Percentiles rank a stretch among this genome's conserved stretches.
Conservation (phyloP, 208 protist species). For the Leishmania mexicana region DNA sequence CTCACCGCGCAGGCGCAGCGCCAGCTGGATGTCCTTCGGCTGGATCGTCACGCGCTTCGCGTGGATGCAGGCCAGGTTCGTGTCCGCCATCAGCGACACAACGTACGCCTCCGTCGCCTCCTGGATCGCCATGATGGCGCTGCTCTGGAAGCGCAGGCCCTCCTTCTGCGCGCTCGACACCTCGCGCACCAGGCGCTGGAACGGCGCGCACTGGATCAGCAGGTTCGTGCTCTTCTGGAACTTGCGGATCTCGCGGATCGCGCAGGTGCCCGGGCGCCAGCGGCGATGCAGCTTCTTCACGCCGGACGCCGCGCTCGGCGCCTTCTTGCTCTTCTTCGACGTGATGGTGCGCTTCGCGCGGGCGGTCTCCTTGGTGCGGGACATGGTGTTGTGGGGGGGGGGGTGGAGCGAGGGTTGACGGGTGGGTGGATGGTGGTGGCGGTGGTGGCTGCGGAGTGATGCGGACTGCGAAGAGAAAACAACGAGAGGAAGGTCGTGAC, state of each 20-base stretch:
- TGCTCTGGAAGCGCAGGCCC: slow-evolving; percentile 89
- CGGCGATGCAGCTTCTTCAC: slow-evolving; percentile 97
- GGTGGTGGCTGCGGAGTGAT: too few relatives aligned
- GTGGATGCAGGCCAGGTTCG: slow-evolving; percentile 90
- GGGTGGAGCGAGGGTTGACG: background rate
- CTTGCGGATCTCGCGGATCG: slow-evolving; percentile 96
- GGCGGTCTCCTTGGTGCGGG: slow-evolving; percentile 98
- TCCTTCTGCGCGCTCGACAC: slow-evolving; percentile 73
- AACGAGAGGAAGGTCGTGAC: background rate
- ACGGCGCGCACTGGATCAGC: slow-evolving; percentile 87
- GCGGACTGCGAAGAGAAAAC: too few relatives aligned
- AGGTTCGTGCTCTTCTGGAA: slow-evolving; percentile 89
- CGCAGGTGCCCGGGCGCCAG: slow-evolving; percentile 98
- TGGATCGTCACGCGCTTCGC: slow-evolving; percentile 87
- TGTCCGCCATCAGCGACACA: slow-evolving; percentile 91
- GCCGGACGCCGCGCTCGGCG: slow-evolving; percentile 94
- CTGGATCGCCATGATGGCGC: slow-evolving; percentile 86
- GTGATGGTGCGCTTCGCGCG: slow-evolving; percentile 97
- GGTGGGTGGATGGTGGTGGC: background rate
- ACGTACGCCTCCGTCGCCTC: slow-evolving; percentile 93
- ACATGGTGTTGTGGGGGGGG: slow-evolving; percentile 66
- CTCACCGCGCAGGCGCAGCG: slow-evolving; percentile 56
- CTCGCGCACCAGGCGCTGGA: slow-evolving; percentile 90
- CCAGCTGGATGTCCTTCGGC: slow-evolving; percentile 73
- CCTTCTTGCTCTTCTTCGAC: slow-evolving; percentile 97